phyloP scores from a whole-genome alignment of 305 asterid species.

The Fraxinus platypoda region DNA sequence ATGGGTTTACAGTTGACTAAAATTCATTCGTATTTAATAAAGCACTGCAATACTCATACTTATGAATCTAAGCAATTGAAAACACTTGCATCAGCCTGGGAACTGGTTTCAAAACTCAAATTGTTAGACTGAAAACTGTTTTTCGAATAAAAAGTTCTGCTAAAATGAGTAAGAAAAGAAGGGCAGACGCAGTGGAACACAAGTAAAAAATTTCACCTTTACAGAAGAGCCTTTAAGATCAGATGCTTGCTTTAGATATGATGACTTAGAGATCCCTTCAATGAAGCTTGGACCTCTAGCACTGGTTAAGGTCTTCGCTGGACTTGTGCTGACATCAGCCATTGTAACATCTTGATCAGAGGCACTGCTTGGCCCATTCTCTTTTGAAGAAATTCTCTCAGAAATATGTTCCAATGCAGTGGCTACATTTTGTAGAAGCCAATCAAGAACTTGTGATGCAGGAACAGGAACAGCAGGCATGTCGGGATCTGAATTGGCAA shows the following conservation, averaged over 20 bases:
- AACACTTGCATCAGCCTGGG: background rate
- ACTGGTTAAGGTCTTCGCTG: slow-evolving; percentile 50
- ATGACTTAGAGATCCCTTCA: slow-evolving; percentile 94
- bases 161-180: background rate
- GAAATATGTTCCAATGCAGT: slow-evolving; percentile 74
- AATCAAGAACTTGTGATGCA: slow-evolving; percentile 88
- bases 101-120: background rate
- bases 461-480: slow-evolving; percentile 98
- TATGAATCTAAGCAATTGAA: background rate
- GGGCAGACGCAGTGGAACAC: slow-evolving; percentile 11
- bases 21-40: background rate
- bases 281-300: slow-evolving; percentile 82
- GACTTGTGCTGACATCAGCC: slow-evolving; percentile 68
- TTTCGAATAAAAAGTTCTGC: background rate
- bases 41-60: background rate
- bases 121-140: slow-evolving; percentile 9
- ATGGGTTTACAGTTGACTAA: background rate
- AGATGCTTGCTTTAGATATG: slow-evolving; percentile 81
- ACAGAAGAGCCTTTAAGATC: slow-evolving; percentile 86
- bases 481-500: slow-evolving; percentile 97
- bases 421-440: slow-evolving; percentile 82
- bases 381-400: slow-evolving; percentile 78
- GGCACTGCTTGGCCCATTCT: slow-evolving; percentile 64
- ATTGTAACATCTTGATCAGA: slow-evolving; percentile 85
- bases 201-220: slow-evolving; percentile 50